Base-by-base conservation (phyloP, 352 stramenopile genomes). In the Phytophthora idaei region DNA sequence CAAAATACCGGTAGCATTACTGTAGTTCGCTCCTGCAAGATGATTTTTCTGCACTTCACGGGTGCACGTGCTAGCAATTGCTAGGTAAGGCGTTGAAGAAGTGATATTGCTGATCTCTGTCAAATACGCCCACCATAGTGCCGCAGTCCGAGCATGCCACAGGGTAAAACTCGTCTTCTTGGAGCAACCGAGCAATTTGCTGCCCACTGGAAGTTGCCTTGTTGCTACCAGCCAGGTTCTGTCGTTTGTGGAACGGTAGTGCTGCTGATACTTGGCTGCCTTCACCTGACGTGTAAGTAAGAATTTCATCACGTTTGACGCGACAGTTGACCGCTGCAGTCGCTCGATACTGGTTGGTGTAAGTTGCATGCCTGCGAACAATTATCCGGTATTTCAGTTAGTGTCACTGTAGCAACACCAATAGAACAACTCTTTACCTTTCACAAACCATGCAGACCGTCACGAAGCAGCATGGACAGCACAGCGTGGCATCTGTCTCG, bases 31-130 rank as follows among this genome's bases (percentile, higher is more conserved):
- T 21, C 21, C 21, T 21, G 21, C 21, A 21, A 21, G 21, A 21
- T 21, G 21, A 21, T 21, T 21, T 21, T 21, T 21, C 21, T 21
- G 21, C 21, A 21, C 21, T 21, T 21, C 21, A 21, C 21, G 0
- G 21, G 21, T 21, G 21, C 21, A 49, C 27, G 15, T 4, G 41
- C 60, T 82, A 84, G 53, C 57, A 80, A 48, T 75, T 86, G 57
- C 84, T 90, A 14, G 85, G 85, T 60, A 93, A 72, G 27, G 83
- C 74, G 69, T 93, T 93, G 64, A 93, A 93, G 55, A 93, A 93
- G 57, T 93, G 83, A 57, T 83, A 93, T 41, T 81, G 72, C 66
- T 82, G 73, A 11, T 84, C 49, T 10, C 32, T 69, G 57, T 93
- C 85, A 62, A 80, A 90, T 6, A 92, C 83, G 21, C 82, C 86